Conservation (phyloP, 2,329 filamentous ascomycete genomes). For the Pseudocercospora pini-densiflorae region DNA sequence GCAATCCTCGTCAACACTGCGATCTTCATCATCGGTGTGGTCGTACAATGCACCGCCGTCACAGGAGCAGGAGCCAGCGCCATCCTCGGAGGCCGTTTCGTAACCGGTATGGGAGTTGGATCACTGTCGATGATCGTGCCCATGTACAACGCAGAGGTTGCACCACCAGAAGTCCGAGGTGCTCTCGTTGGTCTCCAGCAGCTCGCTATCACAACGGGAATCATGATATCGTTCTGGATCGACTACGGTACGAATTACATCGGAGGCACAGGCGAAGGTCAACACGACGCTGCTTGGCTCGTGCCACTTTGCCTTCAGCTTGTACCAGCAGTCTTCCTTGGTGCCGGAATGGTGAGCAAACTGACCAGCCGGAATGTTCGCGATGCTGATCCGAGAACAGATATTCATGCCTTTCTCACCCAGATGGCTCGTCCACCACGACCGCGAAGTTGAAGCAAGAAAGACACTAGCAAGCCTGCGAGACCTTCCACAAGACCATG, state of each 20-base stretch:
- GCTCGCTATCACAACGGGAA: constrained; percentile 62
- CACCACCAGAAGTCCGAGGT: constrained; percentile 68
- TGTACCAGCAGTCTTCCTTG: constrained; percentile 67
- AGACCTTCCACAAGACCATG: constrained; percentile 63
- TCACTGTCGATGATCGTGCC: constrained; percentile 66
- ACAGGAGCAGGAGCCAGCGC: constrained; percentile 57
- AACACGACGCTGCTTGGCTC: constrained; percentile 74
- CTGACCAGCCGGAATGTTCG: too few relatives aligned
- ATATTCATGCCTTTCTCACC: constrained; percentile 76
- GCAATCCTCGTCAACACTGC: constrained; percentile 67
- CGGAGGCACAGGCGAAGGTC: constrained; percentile 59
- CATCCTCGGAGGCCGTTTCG: constrained; percentile 73
- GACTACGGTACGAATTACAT: constrained; percentile 46
- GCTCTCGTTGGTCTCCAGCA: constrained; percentile 69
- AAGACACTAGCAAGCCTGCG: constrained; percentile 67
- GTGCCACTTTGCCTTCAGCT: constrained; percentile 74
- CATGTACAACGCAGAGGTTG: constrained; percentile 54
- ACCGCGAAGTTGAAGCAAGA: constrained; percentile 70
- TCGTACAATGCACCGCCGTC: constrained; percentile 69
- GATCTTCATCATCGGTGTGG: constrained; percentile 72
- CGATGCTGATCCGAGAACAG: not conserved
- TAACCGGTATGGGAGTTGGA: constrained; percentile 71
- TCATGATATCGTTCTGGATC: constrained; percentile 57
- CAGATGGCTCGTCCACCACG: constrained; percentile 74
- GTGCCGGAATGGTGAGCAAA: constrained; percentile 64